Conservation (phyloP, 345 rosid genomes). For the Gossypium longicalyx region DNA sequence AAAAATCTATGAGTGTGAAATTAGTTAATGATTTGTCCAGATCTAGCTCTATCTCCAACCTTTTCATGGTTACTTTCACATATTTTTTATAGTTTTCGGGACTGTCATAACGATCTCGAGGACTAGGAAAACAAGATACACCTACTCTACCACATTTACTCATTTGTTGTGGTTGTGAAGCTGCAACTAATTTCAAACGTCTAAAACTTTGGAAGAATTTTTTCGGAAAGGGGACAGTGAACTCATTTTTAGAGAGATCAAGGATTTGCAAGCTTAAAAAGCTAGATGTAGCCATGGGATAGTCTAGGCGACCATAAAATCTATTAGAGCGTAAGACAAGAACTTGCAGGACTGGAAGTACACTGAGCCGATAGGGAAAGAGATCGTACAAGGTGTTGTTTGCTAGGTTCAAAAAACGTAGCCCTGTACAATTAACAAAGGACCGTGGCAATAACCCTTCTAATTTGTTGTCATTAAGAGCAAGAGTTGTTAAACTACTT, state of each 20-base stretch:
- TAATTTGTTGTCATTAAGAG: slow-evolving; percentile 13
- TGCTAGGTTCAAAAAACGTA: slow-evolving; percentile 16
- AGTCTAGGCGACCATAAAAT: not conserved
- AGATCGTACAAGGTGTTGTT: slow-evolving; percentile 13
- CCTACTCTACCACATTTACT: too few relatives aligned
- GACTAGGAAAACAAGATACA: too few relatives aligned
- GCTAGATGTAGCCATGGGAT: not conserved
- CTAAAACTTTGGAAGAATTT: not conserved
- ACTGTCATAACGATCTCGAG: too few relatives aligned
- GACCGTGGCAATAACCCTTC: slow-evolving; percentile 20
- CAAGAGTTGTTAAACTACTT: not conserved
- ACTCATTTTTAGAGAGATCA: slow-evolving; percentile 11
- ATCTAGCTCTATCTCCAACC: slow-evolving; percentile 17
- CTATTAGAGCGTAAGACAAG: slow-evolving; percentile 11
- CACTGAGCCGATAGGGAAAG: slow-evolving; percentile 22
- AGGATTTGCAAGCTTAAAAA: not conserved
- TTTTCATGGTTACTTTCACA: slow-evolving; percentile 34
- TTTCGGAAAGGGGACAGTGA: not conserved
- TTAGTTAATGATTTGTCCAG: too few relatives aligned
- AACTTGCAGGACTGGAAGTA: not conserved
- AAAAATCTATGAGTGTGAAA: not conserved
- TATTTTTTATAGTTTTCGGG: too few relatives aligned
- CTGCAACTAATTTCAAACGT: too few relatives aligned
- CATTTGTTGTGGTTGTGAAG: too few relatives aligned
- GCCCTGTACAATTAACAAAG: not conserved